These are phyloP conservation scores for Aaosphaeria arxii DNA, from an alignment of 2,329 filamentous ascomycete genomes.

Conservation along the genomic window DNA sequence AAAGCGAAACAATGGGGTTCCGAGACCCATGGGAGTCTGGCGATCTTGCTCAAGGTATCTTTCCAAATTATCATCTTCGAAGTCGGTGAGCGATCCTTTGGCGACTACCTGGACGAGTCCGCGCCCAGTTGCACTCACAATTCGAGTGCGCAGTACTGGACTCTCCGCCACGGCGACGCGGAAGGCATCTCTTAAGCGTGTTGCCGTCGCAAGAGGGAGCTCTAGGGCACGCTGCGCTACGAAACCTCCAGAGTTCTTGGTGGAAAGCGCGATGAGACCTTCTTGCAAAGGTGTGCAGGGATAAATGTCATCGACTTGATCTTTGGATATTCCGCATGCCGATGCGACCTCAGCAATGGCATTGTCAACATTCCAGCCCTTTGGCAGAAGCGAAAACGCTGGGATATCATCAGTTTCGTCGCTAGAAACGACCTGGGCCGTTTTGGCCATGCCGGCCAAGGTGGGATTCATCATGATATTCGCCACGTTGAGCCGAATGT, in stretches of 20 bases:
- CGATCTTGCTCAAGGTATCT: constrained; percentile 36
- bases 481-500: constrained; percentile 52
- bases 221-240: constrained; percentile 37
- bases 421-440: constrained; percentile 18
- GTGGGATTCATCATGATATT: constrained; percentile 52
- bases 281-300: constrained; percentile 44
- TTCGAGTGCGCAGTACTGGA: constrained; percentile 40
- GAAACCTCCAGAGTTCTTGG: constrained; percentile 36
- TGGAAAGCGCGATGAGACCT: constrained; percentile 39
- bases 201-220: constrained; percentile 29
- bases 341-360: constrained; percentile 38
- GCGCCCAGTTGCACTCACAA: constrained; percentile 34
- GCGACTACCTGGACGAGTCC: constrained; percentile 40
- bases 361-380: constrained; percentile 23
- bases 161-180: constrained; percentile 26
- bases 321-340: constrained; percentile 23
- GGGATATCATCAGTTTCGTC: constrained; percentile 19
- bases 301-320: constrained; percentile 38
- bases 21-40: constrained; percentile 37
- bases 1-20: constrained; percentile 37
- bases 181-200: constrained; percentile 36
- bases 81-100: constrained; percentile 22
- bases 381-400: constrained; percentile 32
- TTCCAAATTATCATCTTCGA: constrained; percentile 24
- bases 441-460: constrained; percentile 46